Evolutionary conservation across 352 stramenopile genomes (phyloP), one percentile per base, ranked within the genome.

Genomic region (Plasmopara muralis): DNA sequence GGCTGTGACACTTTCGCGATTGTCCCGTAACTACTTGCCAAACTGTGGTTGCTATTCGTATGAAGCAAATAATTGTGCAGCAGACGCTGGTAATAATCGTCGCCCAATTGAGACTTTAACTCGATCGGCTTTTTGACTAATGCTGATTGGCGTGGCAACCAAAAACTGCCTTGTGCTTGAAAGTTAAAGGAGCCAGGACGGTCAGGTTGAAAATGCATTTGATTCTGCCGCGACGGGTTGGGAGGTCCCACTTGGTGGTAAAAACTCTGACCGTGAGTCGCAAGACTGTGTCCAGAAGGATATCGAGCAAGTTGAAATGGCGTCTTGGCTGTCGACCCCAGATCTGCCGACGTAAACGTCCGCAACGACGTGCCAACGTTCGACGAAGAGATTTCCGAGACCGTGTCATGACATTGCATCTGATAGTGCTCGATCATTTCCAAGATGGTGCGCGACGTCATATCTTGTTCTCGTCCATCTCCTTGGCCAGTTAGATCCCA

Each of bases 11-110:
- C 52, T 13, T 30, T 46, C 6, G 45, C 34, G 3, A 35, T 45
- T 14, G 44, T 7, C 8, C 52, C 63, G 43, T 64, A 73, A 50
- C 71, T 80, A 43, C 63, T 68, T 5, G 44, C 50, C 28, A 74
- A 67, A 48, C 70, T 77, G 20, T 68, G 41, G 15, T 53, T 74
- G 57, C 72, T 82, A 46, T 71, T 79, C 34, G 72, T 73, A 57
- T 77, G 74, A 40, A 72, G 68, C 41, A 89, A 46, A 45, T 85
- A 82, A 18, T 70, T 75, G 39, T 83, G 69, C 40, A 89, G 59
- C 43, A 77, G 37, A 16, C 68, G 67, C 41, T 86, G 70, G 56
- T 89, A 89, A 52, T 89, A 87, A 30, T 83, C 78, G n/a, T 87
- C 78, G 14, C 83, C 71, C 6, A 67, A 67, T n/a, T 41, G 44